phyloP scores from a whole-genome alignment of 129 eudicot genomes.

The Ambrosia trifida region DNA sequence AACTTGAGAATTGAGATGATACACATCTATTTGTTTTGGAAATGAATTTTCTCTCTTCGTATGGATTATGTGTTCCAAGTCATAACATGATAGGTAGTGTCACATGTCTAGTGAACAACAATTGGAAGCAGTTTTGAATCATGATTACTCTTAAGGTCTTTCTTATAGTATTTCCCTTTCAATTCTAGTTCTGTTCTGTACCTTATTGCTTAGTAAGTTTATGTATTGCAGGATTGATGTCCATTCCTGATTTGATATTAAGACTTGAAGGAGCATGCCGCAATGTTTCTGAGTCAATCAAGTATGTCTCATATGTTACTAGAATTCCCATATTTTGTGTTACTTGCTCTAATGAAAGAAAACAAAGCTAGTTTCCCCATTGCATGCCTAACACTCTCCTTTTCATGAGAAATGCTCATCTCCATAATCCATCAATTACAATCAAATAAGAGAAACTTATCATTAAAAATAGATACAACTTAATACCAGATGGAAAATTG shows the following conservation, averaged over 20 bases:
- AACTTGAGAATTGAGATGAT: too few species aligned
- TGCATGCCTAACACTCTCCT: too few species aligned
- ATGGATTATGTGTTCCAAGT: background rate
- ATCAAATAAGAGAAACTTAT: background rate
- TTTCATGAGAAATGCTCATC: background rate
- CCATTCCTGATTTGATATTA: conserved; percentile 86
- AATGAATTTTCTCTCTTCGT: background rate
- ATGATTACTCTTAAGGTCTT: conserved; percentile 38
- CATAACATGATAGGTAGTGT: background rate
- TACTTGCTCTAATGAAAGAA: background rate
- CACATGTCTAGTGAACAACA: background rate
- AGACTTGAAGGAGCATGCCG: conserved; percentile 88
- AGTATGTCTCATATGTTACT: too few species aligned
- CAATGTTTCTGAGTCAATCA: conserved; percentile 79
- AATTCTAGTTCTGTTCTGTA: too few species aligned
- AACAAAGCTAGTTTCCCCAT: too few species aligned
- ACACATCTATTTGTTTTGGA: background rate
- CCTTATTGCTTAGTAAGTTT: conserved; percentile 18
- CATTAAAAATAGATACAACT: background rate
- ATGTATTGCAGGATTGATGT: conserved; percentile 74
- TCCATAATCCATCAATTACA: too few species aligned
- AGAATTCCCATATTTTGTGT: conserved; percentile 5
- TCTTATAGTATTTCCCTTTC: conserved; percentile 4
- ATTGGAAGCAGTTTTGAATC: background rate
- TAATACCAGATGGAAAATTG: conserved; percentile 6